Evolutionary conservation across 371 early-diverging fungal species (phyloP), one percentile per base, ranked within the genome.

Genomic region (Mucor plumbeus): DNA sequence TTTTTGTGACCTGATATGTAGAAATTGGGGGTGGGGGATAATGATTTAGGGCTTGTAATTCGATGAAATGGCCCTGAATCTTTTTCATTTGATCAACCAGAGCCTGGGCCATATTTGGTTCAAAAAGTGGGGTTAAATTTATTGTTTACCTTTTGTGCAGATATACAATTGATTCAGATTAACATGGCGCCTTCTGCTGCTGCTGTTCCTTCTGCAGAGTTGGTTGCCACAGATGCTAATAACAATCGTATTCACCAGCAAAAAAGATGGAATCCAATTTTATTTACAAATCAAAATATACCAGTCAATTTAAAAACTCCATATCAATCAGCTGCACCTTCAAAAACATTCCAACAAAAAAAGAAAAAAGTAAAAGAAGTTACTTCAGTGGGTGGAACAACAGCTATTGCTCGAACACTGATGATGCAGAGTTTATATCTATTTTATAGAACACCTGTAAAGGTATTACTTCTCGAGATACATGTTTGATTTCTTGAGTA

Each of bases 371-470:
- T 80, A 0, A 81, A 74, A 59, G 84, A 83, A 59, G 79, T 68
- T 14, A 83, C 88, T 10, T 82, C 86, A 0, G 85, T 88, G 6
- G 88, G 88, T 65, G 83, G 84, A 19, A 78, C 85, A 26, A 86
- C 87, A 0, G 89, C 87, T 15, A 79, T 89, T 35, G 87, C 86
- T 8, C 79, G 89, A 54, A 80, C 87, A 1, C 61, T 87, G 36
- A 83, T 92, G 58, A 80, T 92, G 63, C 90, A 92, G 62, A 83
- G 86, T 0, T 72, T 92, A 3, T 90, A 89, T 68, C 74, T 92
- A 17, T 92, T 91, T 81, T 92, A 92, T 72, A 79, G 91, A 47
- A 89, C 92, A 1, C 93, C 93, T 11, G 73, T 92, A 48, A 92
- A 90, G 82, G 90, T 90, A 82, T 14, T 26, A 26, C 3, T 26